These are phyloP conservation scores for Zopfochytrium polystomum DNA, from an alignment of 371 early-diverging fungal genomes.

Conservation along the genomic window DNA sequence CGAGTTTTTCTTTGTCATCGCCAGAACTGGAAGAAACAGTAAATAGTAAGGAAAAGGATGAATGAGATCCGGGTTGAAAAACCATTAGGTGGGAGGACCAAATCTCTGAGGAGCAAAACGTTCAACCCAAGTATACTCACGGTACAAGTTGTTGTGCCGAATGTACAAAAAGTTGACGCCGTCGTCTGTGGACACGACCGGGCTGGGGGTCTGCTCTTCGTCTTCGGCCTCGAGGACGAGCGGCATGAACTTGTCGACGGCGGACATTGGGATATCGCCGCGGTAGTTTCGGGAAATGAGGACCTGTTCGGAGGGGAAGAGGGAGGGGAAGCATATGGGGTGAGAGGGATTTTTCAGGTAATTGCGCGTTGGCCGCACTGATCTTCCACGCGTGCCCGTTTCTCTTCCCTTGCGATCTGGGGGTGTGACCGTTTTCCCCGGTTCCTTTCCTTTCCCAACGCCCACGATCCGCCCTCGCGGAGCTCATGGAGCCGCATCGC, in stretches of 20 bases:
- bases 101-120: slow-evolving; percentile 8
- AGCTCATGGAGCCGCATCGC: too few species aligned
- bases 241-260: slow-evolving; percentile 96
- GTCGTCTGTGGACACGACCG: slow-evolving; percentile 84
- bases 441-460: too few species aligned
- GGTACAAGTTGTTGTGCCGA: slow-evolving; percentile 89
- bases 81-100: background rate
- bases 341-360: background rate
- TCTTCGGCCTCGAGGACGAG: slow-evolving; percentile 91
- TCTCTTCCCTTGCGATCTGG: too few species aligned
- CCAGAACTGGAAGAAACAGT: slow-evolving; percentile 66
- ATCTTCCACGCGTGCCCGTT: too few species aligned
- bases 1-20: slow-evolving; percentile 93
- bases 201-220: slow-evolving; percentile 81
- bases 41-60: background rate
- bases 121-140: slow-evolving; percentile 55
- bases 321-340: background rate
- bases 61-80: background rate
- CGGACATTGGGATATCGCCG: slow-evolving; percentile 91
- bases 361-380: background rate
- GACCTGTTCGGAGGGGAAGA: slow-evolving; percentile 42
- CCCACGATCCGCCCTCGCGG: too few species aligned
- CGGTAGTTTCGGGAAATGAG: slow-evolving; percentile 91
- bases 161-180: slow-evolving; percentile 93
- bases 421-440: too few species aligned